Evolutionary conservation across 108 stramenopile species (phyloP).

Genomic region (Epithemia pelagica): DNA sequence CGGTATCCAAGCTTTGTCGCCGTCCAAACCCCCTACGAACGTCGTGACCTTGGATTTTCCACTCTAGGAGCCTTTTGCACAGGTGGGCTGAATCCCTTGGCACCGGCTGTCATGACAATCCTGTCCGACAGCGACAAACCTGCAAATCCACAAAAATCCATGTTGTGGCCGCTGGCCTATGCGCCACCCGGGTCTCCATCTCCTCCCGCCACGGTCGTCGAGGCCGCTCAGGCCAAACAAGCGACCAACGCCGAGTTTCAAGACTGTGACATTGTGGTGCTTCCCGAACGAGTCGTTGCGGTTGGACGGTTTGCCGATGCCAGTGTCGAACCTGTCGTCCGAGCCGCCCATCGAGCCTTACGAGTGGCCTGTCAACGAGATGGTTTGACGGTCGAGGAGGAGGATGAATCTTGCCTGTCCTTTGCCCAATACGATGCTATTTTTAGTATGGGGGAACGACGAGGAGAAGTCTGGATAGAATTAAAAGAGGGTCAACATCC

Average conservation of each 20-base stretch:
- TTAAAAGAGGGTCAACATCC: conserved; percentile 55
- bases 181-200: conserved; percentile 42
- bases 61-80: conserved; percentile 70
- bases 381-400: conserved; percentile 27
- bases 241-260: conserved; percentile 44
- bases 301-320: conserved; percentile 70
- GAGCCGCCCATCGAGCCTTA: conserved; percentile 50
- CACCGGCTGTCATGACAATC: conserved; percentile 77
- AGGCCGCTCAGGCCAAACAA: conserved; percentile 25
- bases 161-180: conserved; percentile 81
- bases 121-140: conserved; percentile 6
- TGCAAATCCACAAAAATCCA: conserved; percentile 55
- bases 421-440: conserved; percentile 92
- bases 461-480: conserved; percentile 88
- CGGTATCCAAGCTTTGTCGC: conserved; percentile 64
- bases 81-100: conserved; percentile 54
- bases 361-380: conserved; percentile 54
- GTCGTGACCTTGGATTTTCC: conserved; percentile 78
- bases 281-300: conserved; percentile 56
- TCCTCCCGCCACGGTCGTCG: conserved; percentile 18
- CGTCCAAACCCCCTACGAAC: conserved; percentile 50
- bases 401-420: neutral
- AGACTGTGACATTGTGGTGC: conserved; percentile 28
- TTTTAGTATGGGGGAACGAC: conserved; percentile 72
- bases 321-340: conserved; percentile 72